phyloP scores from a whole-genome alignment of 345 rosid genomes.

The Dimocarpus longan region DNA sequence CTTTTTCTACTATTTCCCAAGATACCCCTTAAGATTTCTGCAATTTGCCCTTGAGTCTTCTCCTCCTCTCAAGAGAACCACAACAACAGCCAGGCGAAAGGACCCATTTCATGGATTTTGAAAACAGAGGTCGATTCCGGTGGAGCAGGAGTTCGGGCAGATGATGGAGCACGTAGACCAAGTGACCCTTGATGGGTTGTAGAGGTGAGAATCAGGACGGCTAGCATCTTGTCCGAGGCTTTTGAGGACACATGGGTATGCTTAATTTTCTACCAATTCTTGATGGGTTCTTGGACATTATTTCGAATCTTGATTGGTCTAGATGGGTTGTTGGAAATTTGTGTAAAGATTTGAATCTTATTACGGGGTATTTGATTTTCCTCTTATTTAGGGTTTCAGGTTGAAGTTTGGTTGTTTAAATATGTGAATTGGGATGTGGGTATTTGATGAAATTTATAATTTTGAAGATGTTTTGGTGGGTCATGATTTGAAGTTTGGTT shows the following conservation, averaged over 20 bases:
- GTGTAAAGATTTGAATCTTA: background rate
- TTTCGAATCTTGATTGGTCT: background rate
- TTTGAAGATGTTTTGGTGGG: background rate
- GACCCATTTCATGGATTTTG: constrained; percentile 23
- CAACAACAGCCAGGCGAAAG: constrained; percentile 20
- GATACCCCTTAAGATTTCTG: constrained; percentile 58
- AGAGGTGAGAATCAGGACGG: constrained; percentile 74
- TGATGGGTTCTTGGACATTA: constrained; percentile 8
- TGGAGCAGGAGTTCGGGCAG: constrained; percentile 88
- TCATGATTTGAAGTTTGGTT: background rate
- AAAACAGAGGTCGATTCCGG: constrained; percentile 46
- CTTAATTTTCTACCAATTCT: background rate
- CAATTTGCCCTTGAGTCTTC: constrained; percentile 66
- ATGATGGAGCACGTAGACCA: constrained; percentile 99
- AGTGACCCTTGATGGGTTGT: constrained; percentile 90
- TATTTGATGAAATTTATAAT: background rate
- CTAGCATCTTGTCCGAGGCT: constrained; percentile 86
- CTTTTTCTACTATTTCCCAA: constrained; percentile 51
- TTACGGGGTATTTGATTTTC: background rate
- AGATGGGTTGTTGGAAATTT: background rate
- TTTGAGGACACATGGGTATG: constrained; percentile 75
- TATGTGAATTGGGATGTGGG: constrained; percentile 8
- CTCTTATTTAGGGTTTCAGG: background rate
- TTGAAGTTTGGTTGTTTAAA: background rate
- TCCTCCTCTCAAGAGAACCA: constrained; percentile 57